Evolutionary conservation across 169 alveolate species (phyloP), one percentile per base, ranked within the genome.

Genomic region (Eimeria zaria): DNA sequence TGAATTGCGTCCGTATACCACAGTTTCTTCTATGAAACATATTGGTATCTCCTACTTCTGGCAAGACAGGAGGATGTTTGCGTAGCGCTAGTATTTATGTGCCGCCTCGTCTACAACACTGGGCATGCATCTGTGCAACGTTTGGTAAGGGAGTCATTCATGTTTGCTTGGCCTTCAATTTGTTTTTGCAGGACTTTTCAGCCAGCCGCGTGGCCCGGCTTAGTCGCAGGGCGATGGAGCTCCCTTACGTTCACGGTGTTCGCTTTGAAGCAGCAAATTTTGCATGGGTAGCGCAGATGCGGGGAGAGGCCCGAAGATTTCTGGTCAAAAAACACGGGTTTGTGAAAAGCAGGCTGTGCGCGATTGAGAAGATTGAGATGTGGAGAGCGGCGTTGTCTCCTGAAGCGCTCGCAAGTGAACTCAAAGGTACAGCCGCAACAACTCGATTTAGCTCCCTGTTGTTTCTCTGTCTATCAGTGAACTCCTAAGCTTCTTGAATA

Each of bases 171-270:
- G 33, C 41, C 30, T 22, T n/a, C 18, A 39, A 2, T 39, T 39
- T 36, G 0, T 16, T 73, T 81, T 18, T 22, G 69, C 81, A 95
- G 95, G 97, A 95, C 33, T 62, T 74, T 67, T 84, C 97, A 41
- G 95, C 89, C 67, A 95, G 91, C 58, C 97, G 97, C 1, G 93
- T 95, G 1, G 94, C 67, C 36, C 87, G 96, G 33, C 83, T 95
- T 20, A 87, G 96, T 60, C 83, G 80, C 22, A 55, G 90, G 36
- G 97, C 97, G 22, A 88, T 89, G 96, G 96, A 95, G 41, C 60
- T 95, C 4, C 97, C 97, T 1, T 95, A 95, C 64, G 97, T 95
- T 9, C 97, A 89, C 39, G 97, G 97, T 18, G 97, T 95, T 48
- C 89, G 89, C 22, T 95, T 95, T 73, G 97, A 95, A 39, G 96